Evolutionary conservation across 306 rosid genomes (phyloP), one percentile per base, ranked within the genome.

Genomic region (Neltuma alba): DNA sequence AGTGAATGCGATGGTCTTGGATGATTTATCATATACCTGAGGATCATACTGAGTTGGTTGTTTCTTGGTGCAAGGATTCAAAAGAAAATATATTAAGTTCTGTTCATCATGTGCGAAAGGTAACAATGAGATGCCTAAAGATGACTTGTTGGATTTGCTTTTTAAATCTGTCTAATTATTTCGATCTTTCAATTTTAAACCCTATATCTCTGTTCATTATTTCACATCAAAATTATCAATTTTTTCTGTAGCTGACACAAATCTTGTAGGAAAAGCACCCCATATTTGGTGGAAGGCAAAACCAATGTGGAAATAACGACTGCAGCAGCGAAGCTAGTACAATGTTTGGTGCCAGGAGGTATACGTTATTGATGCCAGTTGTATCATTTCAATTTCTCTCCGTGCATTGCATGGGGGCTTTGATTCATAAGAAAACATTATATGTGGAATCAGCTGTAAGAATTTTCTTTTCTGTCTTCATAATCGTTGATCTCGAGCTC

Each of bases 31-130:
- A 25, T 12, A 64, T 50, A 80, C 65, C 40, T 42, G 42, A 33
- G 66, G 75, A 67, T 54, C 76, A 48, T 80, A 73, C 72, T 89
- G 88, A 91, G 79, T 86, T 83, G 25, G 89, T 79, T 81, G 55
- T 88, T 85, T 74, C 85, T 87, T 80, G 93, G 81, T 85, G 86
- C 81, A 86, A 96, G 99, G 98, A 88, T 81, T 90, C 89, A 62
- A 96, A 96, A 93, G 99, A 93, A 91, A 96, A 96, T 80, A 90
- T 87, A 80, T 86, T 75, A 66, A 79, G 77, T 75, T 78, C 88
- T 82, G 84, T 86, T 85, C 94, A 85, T 83, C 82, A 79, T 82
- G 80, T 88, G 72, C 80, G 54, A 42, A 83, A 91, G 97, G 97
- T 93, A 85, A 80, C 72, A 54, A 40, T 28, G 14, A 20, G 58